phyloP scores from a whole-genome alignment of 2,329 filamentous ascomycete species.

The Trichoderma endophyticum region DNA sequence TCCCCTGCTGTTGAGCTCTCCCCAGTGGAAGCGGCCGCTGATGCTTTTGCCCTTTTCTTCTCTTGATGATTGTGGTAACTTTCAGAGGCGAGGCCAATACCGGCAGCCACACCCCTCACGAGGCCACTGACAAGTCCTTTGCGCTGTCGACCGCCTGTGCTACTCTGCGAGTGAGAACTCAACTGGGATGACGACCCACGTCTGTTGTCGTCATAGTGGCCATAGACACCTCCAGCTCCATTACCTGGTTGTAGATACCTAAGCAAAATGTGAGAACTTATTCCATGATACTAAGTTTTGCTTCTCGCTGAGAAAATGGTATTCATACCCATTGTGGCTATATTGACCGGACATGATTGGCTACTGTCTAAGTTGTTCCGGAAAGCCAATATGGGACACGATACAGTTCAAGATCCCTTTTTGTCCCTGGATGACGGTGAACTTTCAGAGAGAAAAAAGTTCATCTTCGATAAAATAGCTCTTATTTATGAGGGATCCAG shows the following conservation, averaged over 20 bases:
- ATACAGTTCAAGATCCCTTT: neutral
- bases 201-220: neutral
- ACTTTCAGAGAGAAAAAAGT: neutral
- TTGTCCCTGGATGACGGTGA: neutral
- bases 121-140: constrained; percentile 3
- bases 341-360: neutral
- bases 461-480: neutral
- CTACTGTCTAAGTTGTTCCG: neutral
- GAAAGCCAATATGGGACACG: neutral
- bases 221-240: neutral
- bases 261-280: neutral
- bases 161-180: constrained; percentile 3
- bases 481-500: neutral
- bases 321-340: neutral
- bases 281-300: neutral
- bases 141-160: neutral
- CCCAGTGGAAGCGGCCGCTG: neutral
- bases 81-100: constrained; percentile 16
- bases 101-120: constrained; percentile 9
- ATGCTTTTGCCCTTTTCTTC: constrained; percentile 4
- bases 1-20: neutral
- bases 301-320: neutral
- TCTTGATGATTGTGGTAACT: constrained; percentile 16
- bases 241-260: neutral
- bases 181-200: neutral